A percentile compares a stretch with the other conserved stretches of the same genome.
Evolutionary conservation across 805 yeast species (phyloP).

Genomic region (Myxozyma monticola): DNA sequence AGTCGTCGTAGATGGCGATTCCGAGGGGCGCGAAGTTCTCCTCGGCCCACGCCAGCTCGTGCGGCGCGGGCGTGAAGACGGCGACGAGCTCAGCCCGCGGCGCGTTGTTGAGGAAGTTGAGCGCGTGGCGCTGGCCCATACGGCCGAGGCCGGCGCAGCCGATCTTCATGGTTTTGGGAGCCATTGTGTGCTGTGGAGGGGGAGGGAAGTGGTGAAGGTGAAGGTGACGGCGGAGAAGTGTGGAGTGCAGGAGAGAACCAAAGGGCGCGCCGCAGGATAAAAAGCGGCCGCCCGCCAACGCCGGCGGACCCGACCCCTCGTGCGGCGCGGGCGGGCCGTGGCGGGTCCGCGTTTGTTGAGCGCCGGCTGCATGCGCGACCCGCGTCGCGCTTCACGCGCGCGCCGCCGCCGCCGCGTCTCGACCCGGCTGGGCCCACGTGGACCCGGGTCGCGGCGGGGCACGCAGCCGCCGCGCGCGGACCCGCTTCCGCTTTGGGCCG

Average conservation of each 20-base stretch:
- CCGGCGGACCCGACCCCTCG: no score
- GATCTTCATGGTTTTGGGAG: constrained; percentile 12
- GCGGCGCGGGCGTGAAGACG: constrained; percentile 26
- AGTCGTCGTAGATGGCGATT: constrained; percentile 21
- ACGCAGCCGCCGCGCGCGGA: no score
- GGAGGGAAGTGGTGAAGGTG: not conserved
- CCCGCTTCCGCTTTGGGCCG: no score
- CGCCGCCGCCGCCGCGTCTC: no score
- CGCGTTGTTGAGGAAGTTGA: constrained; percentile 6
- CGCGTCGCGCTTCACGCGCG: no score
- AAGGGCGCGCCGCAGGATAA: no score
- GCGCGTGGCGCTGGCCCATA: constrained; percentile 24
- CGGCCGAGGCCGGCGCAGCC: constrained; percentile 30
- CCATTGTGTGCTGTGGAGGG: not conserved
- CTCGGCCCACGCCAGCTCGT: constrained; percentile 27
- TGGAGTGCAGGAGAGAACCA: not conserved
- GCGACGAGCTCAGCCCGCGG: constrained; percentile 30
- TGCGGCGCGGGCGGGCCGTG: no score
- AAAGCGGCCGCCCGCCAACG: no score
- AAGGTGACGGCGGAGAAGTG: not conserved
- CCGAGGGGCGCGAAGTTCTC: constrained; percentile 23
- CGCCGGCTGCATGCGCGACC: no score
- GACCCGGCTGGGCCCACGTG: no score
- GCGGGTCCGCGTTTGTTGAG: no score
- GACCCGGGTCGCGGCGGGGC: no score